phyloP scores from a whole-genome alignment of 31 red algal species.

The Porphyra umbilicalis region DNA sequence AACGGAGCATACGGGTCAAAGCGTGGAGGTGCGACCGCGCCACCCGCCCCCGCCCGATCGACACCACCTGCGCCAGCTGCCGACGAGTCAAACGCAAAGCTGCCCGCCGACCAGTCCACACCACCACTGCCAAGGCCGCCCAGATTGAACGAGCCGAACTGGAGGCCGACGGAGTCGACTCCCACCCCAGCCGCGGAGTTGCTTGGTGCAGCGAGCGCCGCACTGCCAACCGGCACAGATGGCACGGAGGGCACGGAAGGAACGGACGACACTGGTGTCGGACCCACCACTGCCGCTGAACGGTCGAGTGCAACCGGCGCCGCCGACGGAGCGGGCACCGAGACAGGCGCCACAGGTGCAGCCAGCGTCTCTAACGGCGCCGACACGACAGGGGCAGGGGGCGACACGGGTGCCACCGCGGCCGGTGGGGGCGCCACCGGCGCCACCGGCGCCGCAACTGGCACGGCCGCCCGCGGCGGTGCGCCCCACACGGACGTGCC shows the following conservation, averaged over 20 bases:
- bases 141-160: not conserved
- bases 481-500: not conserved
- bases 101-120: not conserved
- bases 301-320: not conserved
- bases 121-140: not conserved
- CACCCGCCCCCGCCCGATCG: not conserved
- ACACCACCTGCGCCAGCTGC: not conserved
- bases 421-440: not conserved
- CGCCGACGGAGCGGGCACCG: not conserved
- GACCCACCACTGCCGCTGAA: not conserved
- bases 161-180: not conserved
- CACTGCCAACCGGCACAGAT: not conserved
- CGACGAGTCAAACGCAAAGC: slow-evolving; percentile 1
- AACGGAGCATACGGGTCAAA: not conserved
- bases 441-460: not conserved
- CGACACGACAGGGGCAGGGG: not conserved
- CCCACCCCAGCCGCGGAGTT: not conserved
- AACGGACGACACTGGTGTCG: not conserved
- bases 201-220: not conserved
- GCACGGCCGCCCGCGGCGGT: not conserved
- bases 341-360: not conserved
- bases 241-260: not conserved
- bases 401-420: not conserved
- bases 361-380: no score
- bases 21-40: not conserved